phyloP scores from a whole-genome alignment of 208 protist genomes.

The Trypanosoma cruzi region DNA sequence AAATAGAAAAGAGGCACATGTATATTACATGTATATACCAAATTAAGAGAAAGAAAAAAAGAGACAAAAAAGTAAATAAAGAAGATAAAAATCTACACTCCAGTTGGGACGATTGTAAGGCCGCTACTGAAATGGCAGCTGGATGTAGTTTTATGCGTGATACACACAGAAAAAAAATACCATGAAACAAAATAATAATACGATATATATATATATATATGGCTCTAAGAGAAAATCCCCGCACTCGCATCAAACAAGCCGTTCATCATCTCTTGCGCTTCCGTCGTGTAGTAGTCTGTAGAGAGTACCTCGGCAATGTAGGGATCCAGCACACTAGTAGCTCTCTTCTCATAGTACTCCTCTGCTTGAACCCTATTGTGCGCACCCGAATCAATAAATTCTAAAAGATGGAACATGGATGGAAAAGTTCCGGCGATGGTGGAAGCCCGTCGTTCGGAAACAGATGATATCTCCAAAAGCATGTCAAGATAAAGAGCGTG shows the following conservation, averaged over 20 bases:
- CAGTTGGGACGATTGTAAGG: too few species aligned
- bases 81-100: too few species aligned
- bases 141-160: too few species aligned
- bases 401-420: slow-evolving; percentile 61
- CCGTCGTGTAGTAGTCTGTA: slow-evolving; percentile 24
- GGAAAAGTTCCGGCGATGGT: slow-evolving; percentile 57
- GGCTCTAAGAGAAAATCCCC: slow-evolving; percentile 14
- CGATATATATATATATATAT: too few species aligned
- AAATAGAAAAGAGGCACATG: background rate
- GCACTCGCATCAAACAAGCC: slow-evolving; percentile 12
- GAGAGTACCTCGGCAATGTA: slow-evolving; percentile 29
- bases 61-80: too few species aligned
- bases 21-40: background rate
- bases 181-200: too few species aligned
- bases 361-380: slow-evolving; percentile 12
- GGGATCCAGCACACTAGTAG: slow-evolving; percentile 23
- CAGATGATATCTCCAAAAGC: slow-evolving; percentile 63
- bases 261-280: background rate
- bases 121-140: too few species aligned
- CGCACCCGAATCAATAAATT: slow-evolving; percentile 36
- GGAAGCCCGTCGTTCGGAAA: slow-evolving; percentile 58
- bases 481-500: slow-evolving; percentile 69
- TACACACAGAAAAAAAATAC: too few species aligned
- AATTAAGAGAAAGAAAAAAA: slow-evolving; percentile 4
- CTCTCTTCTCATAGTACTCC: slow-evolving; percentile 28